Percentiles rank a stretch among this genome's conserved stretches.
phyloP scores from a whole-genome alignment of 305 asterid species.

The Fraxinus floribunda region DNA sequence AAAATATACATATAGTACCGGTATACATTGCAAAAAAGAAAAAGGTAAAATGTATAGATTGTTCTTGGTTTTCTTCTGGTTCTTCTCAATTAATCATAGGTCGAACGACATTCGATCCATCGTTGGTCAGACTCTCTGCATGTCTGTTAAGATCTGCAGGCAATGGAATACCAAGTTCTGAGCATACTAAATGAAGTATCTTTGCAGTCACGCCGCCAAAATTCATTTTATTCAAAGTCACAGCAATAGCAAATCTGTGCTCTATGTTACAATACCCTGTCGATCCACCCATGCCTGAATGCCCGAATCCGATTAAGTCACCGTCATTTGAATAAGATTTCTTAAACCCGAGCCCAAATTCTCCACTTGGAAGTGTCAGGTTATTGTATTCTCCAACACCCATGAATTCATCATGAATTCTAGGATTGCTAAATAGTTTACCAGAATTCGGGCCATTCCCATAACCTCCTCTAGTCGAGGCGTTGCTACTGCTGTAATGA shows the following conservation, averaged over 20 bases:
- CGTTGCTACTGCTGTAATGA: slow-evolving; percentile 15
- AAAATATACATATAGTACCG: not conserved
- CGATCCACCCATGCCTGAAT: slow-evolving; percentile 94
- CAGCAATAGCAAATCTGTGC: slow-evolving; percentile 68
- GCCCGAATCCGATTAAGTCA: slow-evolving; percentile 82
- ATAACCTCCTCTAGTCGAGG: slow-evolving; percentile 1
- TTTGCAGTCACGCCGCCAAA: slow-evolving; percentile 79
- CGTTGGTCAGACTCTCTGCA: slow-evolving; percentile 46
- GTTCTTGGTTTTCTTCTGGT: not conserved
- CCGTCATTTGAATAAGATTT: slow-evolving; percentile 64
- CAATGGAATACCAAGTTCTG: slow-evolving; percentile 79
- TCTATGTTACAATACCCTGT: slow-evolving; percentile 72
- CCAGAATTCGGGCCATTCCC: slow-evolving; percentile 4
- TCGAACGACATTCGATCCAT: slow-evolving; percentile 34
- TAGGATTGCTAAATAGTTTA: slow-evolving; percentile 54
- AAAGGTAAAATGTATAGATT: not conserved
- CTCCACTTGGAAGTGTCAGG: slow-evolving; percentile 54
- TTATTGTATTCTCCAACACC: slow-evolving; percentile 73
- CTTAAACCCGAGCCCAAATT: slow-evolving; percentile 88
- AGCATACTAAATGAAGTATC: slow-evolving; percentile 73
- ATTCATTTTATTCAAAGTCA: slow-evolving; percentile 85
- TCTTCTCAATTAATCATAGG: slow-evolving; percentile 68
- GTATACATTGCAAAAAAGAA: not conserved
- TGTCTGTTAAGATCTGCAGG: slow-evolving; percentile 61
- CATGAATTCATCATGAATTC: slow-evolving; percentile 71